Conservation (phyloP, 1,284 basidiomycete genomes). For the Trametes polyzona region DNA sequence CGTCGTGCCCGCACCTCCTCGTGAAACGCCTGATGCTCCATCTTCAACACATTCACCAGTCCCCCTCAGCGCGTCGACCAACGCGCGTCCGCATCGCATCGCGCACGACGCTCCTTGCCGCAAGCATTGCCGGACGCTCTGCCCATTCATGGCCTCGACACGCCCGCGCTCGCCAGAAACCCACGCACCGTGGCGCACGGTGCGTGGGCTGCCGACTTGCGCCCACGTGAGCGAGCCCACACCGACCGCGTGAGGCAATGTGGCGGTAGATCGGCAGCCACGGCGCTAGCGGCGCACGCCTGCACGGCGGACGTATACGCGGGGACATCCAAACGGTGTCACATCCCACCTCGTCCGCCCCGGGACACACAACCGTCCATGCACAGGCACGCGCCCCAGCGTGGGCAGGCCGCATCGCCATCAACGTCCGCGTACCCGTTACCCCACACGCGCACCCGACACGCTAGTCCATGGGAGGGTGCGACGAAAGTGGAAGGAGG, state of each 20-base stretch:
- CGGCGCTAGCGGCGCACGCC: not conserved
- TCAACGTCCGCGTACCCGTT: conserved; percentile 3
- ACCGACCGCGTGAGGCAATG: not conserved
- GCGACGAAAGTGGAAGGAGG: not conserved
- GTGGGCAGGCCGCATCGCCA: conserved; percentile 1
- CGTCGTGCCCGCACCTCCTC: not conserved
- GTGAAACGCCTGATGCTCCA: conserved; percentile 22
- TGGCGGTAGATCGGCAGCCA: conserved; percentile 5
- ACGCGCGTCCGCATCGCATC: conserved; percentile 3
- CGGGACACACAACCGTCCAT: conserved; percentile 16
- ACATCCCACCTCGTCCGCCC: not conserved
- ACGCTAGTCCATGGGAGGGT: not conserved
- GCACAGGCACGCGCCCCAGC: conserved; percentile 13
- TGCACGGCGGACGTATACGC: not conserved
- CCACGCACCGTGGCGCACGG: not conserved
- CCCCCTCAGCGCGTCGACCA: not conserved
- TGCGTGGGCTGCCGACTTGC: too few relatives aligned
- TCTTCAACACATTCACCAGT: not conserved
- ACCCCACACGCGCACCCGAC: conserved; percentile 2
- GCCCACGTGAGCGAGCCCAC: conserved; percentile 10
- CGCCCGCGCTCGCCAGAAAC: not conserved
- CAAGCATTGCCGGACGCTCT: not conserved
- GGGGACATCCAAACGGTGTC: too few relatives aligned
- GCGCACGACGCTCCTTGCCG: not conserved
- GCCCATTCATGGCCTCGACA: not conserved